Evolutionary conservation across 768 basidiomycete genomes (phyloP), one percentile per base, ranked within the genome.

Genomic region (Boletus sp.): DNA sequence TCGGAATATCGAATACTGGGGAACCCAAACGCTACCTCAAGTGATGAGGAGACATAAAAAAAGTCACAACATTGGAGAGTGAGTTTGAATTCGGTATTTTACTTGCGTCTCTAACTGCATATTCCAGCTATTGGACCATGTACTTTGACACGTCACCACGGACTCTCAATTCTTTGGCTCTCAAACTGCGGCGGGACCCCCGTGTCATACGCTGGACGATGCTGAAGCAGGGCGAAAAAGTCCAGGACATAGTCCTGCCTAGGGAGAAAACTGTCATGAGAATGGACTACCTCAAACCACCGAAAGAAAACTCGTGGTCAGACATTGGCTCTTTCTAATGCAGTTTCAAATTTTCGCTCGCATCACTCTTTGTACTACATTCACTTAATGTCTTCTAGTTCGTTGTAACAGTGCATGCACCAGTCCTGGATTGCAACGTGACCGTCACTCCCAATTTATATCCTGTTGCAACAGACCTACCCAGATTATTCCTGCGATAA

Each of bases 91-190:
- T n/a, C 33, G 7, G 10, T 40, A 7, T 29, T 10, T 17, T 32
- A 7, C 51, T 15, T 41, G 24, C 33, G 0, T 47, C 28, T n/a
- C 58, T 61, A 28, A 70, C 55, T 18, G 14, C 15, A 51, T 24
- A 20, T 49, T 3, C 47, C 63, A 95, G 93, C 64, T 94, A 94
- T 70, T 95, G 92, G 92, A 86, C 89, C 5, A 82, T 96, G 77
- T 83, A 92, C 67, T 96, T 94, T 70, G 94, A 96, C 76, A 83
- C 90, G 4, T 88, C 89, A 9, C 93, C 93, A 11, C 77, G 77
- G 39, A 85, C 83, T 0, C 76, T 95, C 48, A 75, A 77, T 7
- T 76, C 80, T 1, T 76, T 96, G n/a, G 84, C 85, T 62, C 72
- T 76, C 9, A 77, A 88, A 54, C 80, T 95, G 71, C 83, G 87